Conservation (phyloP, 768 basidiomycete genomes). For the Cantharellus cinnabarinus region DNA sequence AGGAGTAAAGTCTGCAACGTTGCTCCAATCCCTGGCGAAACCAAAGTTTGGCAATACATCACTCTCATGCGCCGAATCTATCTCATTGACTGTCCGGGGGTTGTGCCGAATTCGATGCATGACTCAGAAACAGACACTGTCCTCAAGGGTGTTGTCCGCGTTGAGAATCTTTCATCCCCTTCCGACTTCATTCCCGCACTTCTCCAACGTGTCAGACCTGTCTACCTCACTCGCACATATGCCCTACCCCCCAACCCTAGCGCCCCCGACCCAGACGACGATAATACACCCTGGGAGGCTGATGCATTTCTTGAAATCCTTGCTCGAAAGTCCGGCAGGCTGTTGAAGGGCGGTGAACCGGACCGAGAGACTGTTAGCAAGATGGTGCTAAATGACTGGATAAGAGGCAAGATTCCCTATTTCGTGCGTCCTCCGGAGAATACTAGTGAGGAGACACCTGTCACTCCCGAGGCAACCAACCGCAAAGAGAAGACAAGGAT, state of each 20-base stretch:
- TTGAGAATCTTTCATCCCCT: constrained; percentile 82
- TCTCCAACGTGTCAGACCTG: constrained; percentile 76
- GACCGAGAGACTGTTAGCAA: constrained; percentile 84
- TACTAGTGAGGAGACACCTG: constrained; percentile 12
- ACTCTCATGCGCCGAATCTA: constrained; percentile 90
- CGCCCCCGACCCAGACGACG: constrained; percentile 18
- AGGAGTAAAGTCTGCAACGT: constrained; percentile 93
- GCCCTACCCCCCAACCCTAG: constrained; percentile 31
- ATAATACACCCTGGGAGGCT: constrained; percentile 32
- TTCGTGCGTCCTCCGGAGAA: constrained; percentile 91
- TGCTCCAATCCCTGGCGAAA: constrained; percentile 94
- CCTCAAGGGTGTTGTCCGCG: constrained; percentile 89
- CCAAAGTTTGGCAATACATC: constrained; percentile 99
- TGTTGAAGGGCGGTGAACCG: constrained; percentile 88
- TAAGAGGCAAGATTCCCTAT: constrained; percentile 89
- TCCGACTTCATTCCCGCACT: constrained; percentile 81
- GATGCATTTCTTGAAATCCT: constrained; percentile 68
- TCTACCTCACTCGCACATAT: constrained; percentile 16
- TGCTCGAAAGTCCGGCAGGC: constrained; percentile 76
- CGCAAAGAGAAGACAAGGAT: constrained; percentile 25
- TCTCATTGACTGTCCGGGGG: constrained; percentile 97
- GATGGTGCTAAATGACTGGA: constrained; percentile 92
- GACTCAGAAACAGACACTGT: constrained; percentile 83
- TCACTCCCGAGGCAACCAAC: constrained; percentile 22
- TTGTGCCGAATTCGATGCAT: constrained; percentile 82